Evolutionary conservation across 2,329 filamentous ascomycete genomes (phyloP), one percentile per base, ranked within the genome.

Genomic region (Polytolypa hystricis): DNA sequence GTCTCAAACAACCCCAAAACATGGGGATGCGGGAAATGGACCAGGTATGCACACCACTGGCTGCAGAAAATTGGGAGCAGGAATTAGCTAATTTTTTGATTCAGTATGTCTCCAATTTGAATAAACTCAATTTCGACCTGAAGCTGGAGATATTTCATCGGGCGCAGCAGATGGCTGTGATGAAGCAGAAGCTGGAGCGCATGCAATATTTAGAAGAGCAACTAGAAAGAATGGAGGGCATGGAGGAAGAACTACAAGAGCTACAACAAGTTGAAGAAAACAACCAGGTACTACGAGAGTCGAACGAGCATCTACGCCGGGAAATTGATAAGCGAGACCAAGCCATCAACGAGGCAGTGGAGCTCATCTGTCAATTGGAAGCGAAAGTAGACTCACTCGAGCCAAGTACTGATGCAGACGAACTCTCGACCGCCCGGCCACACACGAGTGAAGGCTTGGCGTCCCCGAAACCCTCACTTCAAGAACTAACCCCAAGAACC

Each of bases 1-100:
- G 54, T 5, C 43, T 54, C 12, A 55, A 53, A 32, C 53, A 58
- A 19, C 55, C 60, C 1, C 53, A 49, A 25, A 58, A 62, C 25
- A 63, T 64, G 59, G 61, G 58, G 2, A 48, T 64, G 19, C 50
- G 60, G 23, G 61, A 63, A 44, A 63, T 60, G 54, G 58, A 62
- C 39, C 52, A 62, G 46, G 61, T 62, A 39, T 41, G 55, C 49
- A 33, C n/a, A n/a, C n/a, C 4, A 11, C 16, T 30, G 14, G 5
- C 11, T 11, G 9, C 8, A 23, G n/a, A 26, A 3, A 7, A 3
- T n/a, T n/a, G n/a, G n/a, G n/a, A n/a, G n/a, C n/a, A n/a, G n/a
- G n/a, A n/a, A n/a, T n/a, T 14, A 10, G 30, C 33, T 40, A 27
- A 42, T 12, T 14, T 12, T 11, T 37, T 19, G 4, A 9, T 33